These are phyloP conservation scores for Phaeoacremonium minimum DNA, from an alignment of 2,329 filamentous ascomycete species.

Conservation along the genomic window DNA sequence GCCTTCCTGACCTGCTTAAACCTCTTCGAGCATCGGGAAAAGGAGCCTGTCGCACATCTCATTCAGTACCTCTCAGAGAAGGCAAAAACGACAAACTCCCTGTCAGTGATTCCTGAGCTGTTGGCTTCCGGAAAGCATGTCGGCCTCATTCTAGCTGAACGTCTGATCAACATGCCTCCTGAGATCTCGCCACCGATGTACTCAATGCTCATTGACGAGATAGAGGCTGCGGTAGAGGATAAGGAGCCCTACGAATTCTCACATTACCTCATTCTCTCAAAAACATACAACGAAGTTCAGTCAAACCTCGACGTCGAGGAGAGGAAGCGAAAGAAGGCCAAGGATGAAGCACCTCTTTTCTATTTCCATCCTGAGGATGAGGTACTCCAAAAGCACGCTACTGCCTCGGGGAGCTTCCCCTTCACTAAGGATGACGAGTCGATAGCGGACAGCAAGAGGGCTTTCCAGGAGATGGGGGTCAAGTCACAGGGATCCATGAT, in stretches of 20 bases:
- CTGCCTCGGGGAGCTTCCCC: slow-evolving; percentile 65
- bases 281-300: slow-evolving; percentile 85
- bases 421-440: slow-evolving; percentile 80
- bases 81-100: slow-evolving; percentile 46
- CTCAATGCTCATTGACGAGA: slow-evolving; percentile 87
- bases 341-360: slow-evolving; percentile 60
- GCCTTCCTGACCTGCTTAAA: slow-evolving; percentile 89
- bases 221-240: slow-evolving; percentile 82
- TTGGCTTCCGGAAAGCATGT: slow-evolving; percentile 58
- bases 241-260: slow-evolving; percentile 90
- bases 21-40: slow-evolving; percentile 71
- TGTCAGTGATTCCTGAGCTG: slow-evolving; percentile 55
- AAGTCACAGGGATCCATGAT: slow-evolving; percentile 81
- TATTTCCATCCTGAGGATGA: slow-evolving; percentile 98
- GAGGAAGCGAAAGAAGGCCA: slow-evolving; percentile 62
- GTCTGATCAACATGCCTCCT: slow-evolving; percentile 93
- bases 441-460: slow-evolving; percentile 84
- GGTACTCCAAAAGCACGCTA: slow-evolving; percentile 71
- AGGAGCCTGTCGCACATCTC: slow-evolving; percentile 66
- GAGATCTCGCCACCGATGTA: slow-evolving; percentile 93
- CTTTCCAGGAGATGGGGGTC: slow-evolving; percentile 91
- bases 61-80: slow-evolving; percentile 65
- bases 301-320: slow-evolving; percentile 71
- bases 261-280: slow-evolving; percentile 87
- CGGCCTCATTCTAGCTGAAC: slow-evolving; percentile 85